Conservation (phyloP, 2,329 filamentous ascomycete genomes). For the Phialophora verrucosa region DNA sequence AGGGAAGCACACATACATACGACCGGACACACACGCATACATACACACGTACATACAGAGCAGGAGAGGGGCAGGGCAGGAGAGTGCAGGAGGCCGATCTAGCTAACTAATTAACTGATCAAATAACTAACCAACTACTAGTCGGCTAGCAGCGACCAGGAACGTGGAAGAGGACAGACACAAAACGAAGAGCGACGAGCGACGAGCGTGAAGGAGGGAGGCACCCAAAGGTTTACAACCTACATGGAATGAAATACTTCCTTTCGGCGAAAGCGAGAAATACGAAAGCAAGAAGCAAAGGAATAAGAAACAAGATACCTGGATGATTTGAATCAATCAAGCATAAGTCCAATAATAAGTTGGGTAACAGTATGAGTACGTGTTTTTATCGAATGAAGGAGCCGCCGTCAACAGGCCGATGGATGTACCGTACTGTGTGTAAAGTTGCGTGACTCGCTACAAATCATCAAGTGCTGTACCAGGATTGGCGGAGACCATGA, state of each 20-base stretch:
- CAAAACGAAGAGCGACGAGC: not conserved
- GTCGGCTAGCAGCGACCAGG: not conserved
- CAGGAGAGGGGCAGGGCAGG: not conserved
- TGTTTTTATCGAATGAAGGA: not conserved
- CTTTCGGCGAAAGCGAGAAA: too few species aligned
- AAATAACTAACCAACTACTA: too few species aligned
- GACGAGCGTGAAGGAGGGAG: not conserved
- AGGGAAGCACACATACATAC: not conserved
- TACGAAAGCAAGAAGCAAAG: too few species aligned
- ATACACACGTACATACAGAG: not conserved
- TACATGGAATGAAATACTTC: too few species aligned
- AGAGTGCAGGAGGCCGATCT: too few species aligned
- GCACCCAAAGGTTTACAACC: not conserved
- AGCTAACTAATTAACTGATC: too few species aligned
- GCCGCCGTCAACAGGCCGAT: too few species aligned
- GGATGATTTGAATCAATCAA: not conserved
- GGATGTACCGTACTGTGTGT: too few species aligned
- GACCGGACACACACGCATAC: not conserved
- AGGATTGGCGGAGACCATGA: too few species aligned
- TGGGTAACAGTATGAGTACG: not conserved
- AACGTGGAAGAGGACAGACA: not conserved
- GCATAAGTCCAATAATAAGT: not conserved
- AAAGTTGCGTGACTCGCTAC: too few species aligned
- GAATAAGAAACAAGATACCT: not conserved
- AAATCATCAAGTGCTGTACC: too few species aligned